Conservation (phyloP, 2,329 filamentous ascomycete genomes). For the Clonostachys rhizophaga region DNA sequence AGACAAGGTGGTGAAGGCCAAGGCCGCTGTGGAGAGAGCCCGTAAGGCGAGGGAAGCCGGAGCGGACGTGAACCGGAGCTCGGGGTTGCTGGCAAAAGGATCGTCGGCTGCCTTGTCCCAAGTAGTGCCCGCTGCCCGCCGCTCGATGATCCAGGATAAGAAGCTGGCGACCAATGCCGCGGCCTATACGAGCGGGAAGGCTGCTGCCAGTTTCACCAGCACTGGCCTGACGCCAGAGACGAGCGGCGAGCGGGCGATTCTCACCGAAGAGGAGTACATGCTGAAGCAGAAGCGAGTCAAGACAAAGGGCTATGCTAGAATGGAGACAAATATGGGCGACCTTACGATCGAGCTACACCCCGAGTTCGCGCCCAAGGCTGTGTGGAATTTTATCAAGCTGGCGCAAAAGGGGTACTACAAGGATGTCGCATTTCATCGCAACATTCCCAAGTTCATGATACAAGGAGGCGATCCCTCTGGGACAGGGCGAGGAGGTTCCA, state of each 20-base stretch:
- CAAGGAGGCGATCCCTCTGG: slow-evolving; percentile 94
- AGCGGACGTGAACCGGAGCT: slow-evolving; percentile 50
- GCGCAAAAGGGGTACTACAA: slow-evolving; percentile 89
- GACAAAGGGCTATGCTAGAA: slow-evolving; percentile 83
- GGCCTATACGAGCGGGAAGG: slow-evolving; percentile 81
- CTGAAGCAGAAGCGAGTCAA: slow-evolving; percentile 86
- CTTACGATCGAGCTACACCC: slow-evolving; percentile 86
- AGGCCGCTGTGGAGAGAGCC: slow-evolving; percentile 88
- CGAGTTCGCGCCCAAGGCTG: slow-evolving; percentile 85
- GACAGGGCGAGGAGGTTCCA: slow-evolving; percentile 83
- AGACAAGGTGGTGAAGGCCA: slow-evolving; percentile 84
- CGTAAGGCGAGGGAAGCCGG: slow-evolving; percentile 66
- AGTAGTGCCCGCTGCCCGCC: slow-evolving; percentile 13
- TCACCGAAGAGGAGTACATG: slow-evolving; percentile 96
- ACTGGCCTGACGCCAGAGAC: slow-evolving; percentile 93
- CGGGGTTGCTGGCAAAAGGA: slow-evolving; percentile 33
- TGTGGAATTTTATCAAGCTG: slow-evolving; percentile 94
- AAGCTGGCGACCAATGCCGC: slow-evolving; percentile 78
- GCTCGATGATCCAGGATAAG: slow-evolving; percentile 43
- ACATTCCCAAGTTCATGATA: slow-evolving; percentile 96
- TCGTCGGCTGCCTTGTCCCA: slow-evolving; percentile 1
- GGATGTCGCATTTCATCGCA: slow-evolving; percentile 81
- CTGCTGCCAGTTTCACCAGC: slow-evolving; percentile 91
- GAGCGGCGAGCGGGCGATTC: slow-evolving; percentile 75
- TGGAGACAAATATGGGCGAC: slow-evolving; percentile 80